A percentile compares a stretch with the other conserved stretches of the same genome.
Evolutionary conservation across 139 green algal species (phyloP).

Genomic region (Chlamydomonas schloesseri): DNA sequence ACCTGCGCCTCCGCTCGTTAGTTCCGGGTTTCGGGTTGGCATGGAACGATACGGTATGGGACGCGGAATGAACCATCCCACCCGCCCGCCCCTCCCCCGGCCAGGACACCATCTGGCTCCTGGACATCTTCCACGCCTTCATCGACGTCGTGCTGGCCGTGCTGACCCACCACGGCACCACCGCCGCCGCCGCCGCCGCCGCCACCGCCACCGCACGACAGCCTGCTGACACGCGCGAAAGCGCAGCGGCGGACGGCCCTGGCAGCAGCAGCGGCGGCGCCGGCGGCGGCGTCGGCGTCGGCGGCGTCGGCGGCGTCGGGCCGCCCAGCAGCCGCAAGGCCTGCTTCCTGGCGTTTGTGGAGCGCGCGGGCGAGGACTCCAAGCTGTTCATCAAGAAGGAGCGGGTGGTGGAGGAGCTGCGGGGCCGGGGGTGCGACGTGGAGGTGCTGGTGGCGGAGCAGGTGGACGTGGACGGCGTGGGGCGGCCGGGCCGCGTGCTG

Average conservation of each 20-base stretch:
- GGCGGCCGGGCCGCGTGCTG: slow-evolving; percentile 23
- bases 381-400: slow-evolving; percentile 45
- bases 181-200: no score
- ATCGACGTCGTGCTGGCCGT: slow-evolving; percentile 33
- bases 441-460: slow-evolving; percentile 20
- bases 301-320: no score
- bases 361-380: slow-evolving; percentile 23
- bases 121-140: slow-evolving; percentile 47
- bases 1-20: no score
- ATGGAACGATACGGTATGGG: no score
- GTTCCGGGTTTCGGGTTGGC: no score
- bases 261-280: background rate
- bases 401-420: slow-evolving; percentile 14
- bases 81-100: no score
- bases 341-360: slow-evolving; percentile 44
- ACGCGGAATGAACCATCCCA: no score
- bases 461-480: slow-evolving; percentile 20
- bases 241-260: background rate
- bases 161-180: background rate
- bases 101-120: slow-evolving; percentile 59
- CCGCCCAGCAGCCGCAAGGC: background rate
- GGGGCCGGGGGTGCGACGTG: background rate
- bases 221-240: no score
- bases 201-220: background rate
- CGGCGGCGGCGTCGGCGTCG: no score